phyloP scores from a whole-genome alignment of 1,284 basidiomycete species.

The Cystobasidiaceae sp. region DNA sequence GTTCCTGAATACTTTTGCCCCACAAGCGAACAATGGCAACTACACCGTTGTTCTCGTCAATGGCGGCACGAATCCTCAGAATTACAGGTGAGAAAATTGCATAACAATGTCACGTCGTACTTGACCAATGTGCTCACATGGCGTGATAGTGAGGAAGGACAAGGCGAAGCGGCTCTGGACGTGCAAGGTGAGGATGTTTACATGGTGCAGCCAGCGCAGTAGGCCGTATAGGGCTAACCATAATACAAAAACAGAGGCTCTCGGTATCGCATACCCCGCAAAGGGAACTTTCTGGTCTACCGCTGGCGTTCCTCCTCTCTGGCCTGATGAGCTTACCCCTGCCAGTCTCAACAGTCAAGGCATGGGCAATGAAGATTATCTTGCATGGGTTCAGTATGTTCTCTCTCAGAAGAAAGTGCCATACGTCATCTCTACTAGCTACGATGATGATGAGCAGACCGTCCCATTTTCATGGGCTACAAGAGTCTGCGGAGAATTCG shows the following conservation, averaged over 20 bases:
- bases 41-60: slow-evolving; percentile 11
- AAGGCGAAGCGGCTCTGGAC: slow-evolving; percentile 14
- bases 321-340: slow-evolving; percentile 36
- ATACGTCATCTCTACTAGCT: slow-evolving; percentile 58
- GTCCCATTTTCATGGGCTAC: slow-evolving; percentile 57
- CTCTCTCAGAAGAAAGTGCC: slow-evolving; percentile 53
- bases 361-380: slow-evolving; percentile 65
- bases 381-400: slow-evolving; percentile 59
- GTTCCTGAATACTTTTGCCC: slow-evolving; percentile 6
- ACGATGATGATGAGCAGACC: slow-evolving; percentile 56
- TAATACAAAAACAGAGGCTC: slow-evolving; percentile 52
- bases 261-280: slow-evolving; percentile 50
- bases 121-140: too few species aligned
- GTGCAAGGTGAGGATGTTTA: background rate
- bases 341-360: slow-evolving; percentile 51
- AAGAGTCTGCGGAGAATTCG: slow-evolving; percentile 61
- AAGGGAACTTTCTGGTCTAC: slow-evolving; percentile 20
- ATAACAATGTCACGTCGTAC: background rate
- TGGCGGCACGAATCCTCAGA: slow-evolving; percentile 2
- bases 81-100: background rate
- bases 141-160: background rate
- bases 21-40: background rate
- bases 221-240: background rate
- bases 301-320: background rate
- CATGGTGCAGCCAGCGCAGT: background rate